A percentile compares a stretch with the other conserved stretches of the same genome.
phyloP scores from a whole-genome alignment of 495 filamentous ascomycete species.

The Penicillium flavigenum region DNA sequence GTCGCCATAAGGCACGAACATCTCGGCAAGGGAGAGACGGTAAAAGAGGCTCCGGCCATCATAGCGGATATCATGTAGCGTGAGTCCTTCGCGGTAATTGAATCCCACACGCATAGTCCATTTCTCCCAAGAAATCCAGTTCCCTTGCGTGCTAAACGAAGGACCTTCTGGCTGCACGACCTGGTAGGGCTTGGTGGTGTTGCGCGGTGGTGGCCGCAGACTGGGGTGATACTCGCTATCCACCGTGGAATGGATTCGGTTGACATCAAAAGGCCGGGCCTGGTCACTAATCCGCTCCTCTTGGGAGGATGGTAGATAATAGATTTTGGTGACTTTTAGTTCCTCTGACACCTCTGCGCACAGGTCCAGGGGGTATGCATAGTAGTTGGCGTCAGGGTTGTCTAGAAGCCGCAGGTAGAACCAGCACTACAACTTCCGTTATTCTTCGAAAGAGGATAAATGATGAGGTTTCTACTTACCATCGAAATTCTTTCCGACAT shows the following conservation, averaged over 20 bases:
- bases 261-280: conserved; percentile 25
- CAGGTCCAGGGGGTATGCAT: conserved; percentile 50
- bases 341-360: conserved; percentile 61
- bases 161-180: conserved; percentile 76
- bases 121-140: conserved; percentile 59
- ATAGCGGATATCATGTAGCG: conserved; percentile 64
- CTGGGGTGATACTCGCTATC: conserved; percentile 66
- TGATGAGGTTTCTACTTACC: no score
- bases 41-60: conserved; percentile 67
- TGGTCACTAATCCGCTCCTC: conserved; percentile 26
- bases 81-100: conserved; percentile 63
- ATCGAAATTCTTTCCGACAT: no score
- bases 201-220: conserved; percentile 46
- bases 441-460: no score
- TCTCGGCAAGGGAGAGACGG: conserved; percentile 69
- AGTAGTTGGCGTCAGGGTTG: no score
- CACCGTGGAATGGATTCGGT: conserved; percentile 43
- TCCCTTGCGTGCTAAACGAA: conserved; percentile 52
- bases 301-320: conserved; percentile 35
- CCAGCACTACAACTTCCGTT: no score
- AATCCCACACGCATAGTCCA: conserved; percentile 66
- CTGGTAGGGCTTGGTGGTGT: conserved; percentile 69
- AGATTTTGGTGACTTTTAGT: conserved; percentile 54
- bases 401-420: no score
- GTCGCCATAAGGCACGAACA: conserved; percentile 67